Conservation (phyloP, 2,329 filamentous ascomycete genomes). For the Eutypa lata region DNA sequence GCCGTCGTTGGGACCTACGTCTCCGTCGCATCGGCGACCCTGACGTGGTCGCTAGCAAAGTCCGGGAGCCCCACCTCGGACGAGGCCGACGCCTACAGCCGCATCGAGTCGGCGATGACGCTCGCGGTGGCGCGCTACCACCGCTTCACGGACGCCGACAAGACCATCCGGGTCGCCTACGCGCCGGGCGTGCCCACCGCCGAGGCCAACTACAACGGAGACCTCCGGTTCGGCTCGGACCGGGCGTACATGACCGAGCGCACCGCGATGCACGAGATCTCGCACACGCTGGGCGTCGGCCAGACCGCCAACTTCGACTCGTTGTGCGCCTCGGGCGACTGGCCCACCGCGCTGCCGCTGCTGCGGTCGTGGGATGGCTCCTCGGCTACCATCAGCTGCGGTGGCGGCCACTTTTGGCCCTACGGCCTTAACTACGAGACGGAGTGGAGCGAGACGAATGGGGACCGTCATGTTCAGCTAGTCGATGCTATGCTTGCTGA, state of each 20-base stretch:
- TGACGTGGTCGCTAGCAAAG: constrained; percentile 37
- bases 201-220: constrained; percentile 43
- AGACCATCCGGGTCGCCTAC: constrained; percentile 39
- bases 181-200: constrained; percentile 42
- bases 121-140: constrained; percentile 39
- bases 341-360: constrained; percentile 38
- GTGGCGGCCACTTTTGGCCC: constrained; percentile 37
- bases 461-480: constrained; percentile 38
- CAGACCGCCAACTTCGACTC: constrained; percentile 38
- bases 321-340: constrained; percentile 37
- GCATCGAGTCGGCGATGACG: constrained; percentile 41
- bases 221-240: constrained; percentile 44
- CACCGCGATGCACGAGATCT: constrained; percentile 46
- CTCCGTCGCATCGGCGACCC: constrained; percentile 31
- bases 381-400: constrained; percentile 28
- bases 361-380: constrained; percentile 39
- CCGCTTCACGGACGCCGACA: constrained; percentile 31
- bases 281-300: constrained; percentile 46
- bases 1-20: constrained; percentile 26
- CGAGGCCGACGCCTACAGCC: constrained; percentile 39
- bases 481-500: constrained; percentile 44
- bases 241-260: constrained; percentile 46
- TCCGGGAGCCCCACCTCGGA: constrained; percentile 38
- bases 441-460: constrained; percentile 44
- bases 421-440: constrained; percentile 39